These are phyloP conservation scores for Beta vulgaris DNA, from an alignment of 148 eudicot genomes.

Conservation along the genomic window DNA sequence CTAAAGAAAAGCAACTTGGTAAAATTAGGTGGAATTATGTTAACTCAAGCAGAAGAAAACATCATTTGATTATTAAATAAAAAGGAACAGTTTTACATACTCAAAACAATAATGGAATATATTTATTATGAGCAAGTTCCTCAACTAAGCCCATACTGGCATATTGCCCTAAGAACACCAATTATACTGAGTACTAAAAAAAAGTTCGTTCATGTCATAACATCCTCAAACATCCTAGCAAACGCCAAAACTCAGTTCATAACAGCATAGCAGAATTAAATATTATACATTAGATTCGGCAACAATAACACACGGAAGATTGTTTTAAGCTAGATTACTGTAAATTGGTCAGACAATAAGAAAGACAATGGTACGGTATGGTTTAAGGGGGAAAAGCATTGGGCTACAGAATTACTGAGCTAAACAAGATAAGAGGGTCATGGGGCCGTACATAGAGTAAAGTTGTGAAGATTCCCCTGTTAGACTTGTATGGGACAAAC, in stretches of 20 bases:
- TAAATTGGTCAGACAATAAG: not conserved
- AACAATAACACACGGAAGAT: not conserved
- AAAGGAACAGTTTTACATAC: no score
- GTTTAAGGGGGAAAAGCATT: no score
- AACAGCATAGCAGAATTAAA: no score
- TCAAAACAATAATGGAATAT: no score
- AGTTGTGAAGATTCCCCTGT: no score
- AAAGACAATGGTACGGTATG: not conserved
- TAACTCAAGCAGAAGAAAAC: not conserved
- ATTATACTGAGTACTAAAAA: not conserved
- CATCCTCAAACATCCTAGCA: not conserved
- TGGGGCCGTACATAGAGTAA: no score
- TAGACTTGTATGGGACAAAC: no score
- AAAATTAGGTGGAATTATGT: constrained; percentile 5
- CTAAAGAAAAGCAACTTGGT: constrained; percentile 20
- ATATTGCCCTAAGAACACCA: not conserved
- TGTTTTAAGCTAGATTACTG: not conserved
- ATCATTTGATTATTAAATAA: no score
- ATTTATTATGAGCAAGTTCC: not conserved
- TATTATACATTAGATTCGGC: not conserved
- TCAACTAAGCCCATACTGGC: not conserved
- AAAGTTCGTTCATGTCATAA: not conserved
- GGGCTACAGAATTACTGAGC: no score
- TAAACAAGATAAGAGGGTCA: no score
- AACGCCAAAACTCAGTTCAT: not conserved